Conservation (phyloP, 1,284 basidiomycete genomes). For the Sanghuangporus weigelae region DNA sequence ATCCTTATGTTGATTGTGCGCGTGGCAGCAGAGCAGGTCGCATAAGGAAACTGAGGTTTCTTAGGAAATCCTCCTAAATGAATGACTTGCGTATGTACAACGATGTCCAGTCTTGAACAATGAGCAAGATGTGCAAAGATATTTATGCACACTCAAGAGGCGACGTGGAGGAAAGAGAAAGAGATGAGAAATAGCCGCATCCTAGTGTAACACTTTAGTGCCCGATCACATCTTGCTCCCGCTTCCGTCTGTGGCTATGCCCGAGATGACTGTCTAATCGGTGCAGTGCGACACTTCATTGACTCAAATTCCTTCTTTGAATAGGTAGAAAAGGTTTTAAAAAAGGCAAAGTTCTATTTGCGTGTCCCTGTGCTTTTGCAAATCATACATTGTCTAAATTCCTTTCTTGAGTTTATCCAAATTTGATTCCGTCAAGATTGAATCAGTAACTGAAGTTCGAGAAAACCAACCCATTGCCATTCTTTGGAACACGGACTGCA, state of each 20-base stretch:
- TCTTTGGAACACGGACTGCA: background rate
- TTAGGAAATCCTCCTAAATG: background rate
- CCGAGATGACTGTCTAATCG: background rate
- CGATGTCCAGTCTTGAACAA: background rate
- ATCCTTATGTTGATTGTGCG: background rate
- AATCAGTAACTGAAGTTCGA: background rate
- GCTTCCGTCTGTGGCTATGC: background rate
- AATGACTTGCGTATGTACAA: background rate
- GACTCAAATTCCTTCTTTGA: background rate
- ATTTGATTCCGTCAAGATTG: background rate
- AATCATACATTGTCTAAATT: background rate
- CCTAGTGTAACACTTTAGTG: too few species aligned
- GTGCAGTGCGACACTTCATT: background rate
- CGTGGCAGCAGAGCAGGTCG: conserved; percentile 2
- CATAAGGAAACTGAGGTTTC: conserved; percentile 2
- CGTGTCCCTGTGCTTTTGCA: background rate
- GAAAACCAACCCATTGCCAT: background rate
- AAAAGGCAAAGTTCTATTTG: background rate
- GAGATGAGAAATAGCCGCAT: background rate
- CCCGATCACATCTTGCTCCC: background rate
- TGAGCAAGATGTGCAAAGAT: background rate
- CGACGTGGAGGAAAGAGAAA: background rate
- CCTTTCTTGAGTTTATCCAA: background rate
- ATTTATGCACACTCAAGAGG: background rate
- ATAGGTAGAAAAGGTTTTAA: background rate